Evolutionary conservation across 495 filamentous ascomycete genomes (phyloP).

Genomic region (Aspergillus homomorphus): DNA sequence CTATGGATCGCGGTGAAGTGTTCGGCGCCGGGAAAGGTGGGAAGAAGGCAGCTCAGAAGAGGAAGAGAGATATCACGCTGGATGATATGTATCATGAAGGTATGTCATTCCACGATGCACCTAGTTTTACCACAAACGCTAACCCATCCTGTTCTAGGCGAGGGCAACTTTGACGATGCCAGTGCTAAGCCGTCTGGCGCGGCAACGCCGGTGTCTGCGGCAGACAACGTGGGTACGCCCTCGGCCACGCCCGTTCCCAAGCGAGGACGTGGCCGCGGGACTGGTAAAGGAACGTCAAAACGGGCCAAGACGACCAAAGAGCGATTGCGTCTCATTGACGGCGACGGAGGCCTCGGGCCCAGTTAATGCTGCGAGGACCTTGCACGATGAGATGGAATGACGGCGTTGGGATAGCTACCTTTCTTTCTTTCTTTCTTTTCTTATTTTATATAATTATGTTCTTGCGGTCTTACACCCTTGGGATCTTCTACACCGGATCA

Average conservation of each 20-base stretch:
- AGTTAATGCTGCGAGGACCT: constrained; percentile 23
- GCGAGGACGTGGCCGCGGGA: constrained; percentile 48
- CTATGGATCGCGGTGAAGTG: constrained; percentile 55
- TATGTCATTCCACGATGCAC: constrained; percentile 42
- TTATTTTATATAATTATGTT: constrained; percentile 9
- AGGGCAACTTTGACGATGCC: constrained; percentile 87
- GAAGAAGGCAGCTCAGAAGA: constrained; percentile 53
- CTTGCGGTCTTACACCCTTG: constrained; percentile 11
- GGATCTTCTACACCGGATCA: neutral
- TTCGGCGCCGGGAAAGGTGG: constrained; percentile 52
- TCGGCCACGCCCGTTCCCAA: constrained; percentile 50
- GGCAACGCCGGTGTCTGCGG: constrained; percentile 68
- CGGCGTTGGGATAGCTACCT: constrained; percentile 29
- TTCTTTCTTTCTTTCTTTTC: constrained; percentile 5
- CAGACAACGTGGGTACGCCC: constrained; percentile 45
- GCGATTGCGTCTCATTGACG: constrained; percentile 82
- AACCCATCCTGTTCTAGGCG: constrained; percentile 52
- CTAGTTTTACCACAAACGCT: neutral
- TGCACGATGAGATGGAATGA: constrained; percentile 23
- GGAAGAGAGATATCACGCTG: constrained; percentile 76
- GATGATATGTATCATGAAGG: constrained; percentile 99
- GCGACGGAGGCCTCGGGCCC: constrained; percentile 50
- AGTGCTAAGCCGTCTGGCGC: constrained; percentile 77
- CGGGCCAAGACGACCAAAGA: constrained; percentile 92
- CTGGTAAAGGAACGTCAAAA: constrained; percentile 59